These are phyloP conservation scores for Canavalia ensiformis DNA, from an alignment of 306 rosid genomes.

Conservation along the genomic window DNA sequence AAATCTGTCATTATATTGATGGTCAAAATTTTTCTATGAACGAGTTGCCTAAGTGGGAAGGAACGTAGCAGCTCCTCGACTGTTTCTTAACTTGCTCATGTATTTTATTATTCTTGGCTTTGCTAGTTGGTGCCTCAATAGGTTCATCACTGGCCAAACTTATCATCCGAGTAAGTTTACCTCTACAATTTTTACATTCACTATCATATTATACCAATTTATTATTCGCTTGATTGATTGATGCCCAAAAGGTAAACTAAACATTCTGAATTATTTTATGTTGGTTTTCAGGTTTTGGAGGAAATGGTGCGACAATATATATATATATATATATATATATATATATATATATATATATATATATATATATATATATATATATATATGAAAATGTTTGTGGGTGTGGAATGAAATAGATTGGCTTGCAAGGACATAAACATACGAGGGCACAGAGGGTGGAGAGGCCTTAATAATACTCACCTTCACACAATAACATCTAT, in stretches of 20 bases:
- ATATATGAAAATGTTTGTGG: conserved; percentile 68
- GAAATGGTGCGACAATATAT: conserved; percentile 81
- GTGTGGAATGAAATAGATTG: conserved; percentile 76
- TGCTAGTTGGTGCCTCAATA: conserved; percentile 87
- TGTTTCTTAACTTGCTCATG: conserved; percentile 88
- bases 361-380: no score
- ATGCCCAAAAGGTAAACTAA: no score
- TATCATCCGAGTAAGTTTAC: conserved; percentile 76
- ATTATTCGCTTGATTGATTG: no score
- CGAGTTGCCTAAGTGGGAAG: conserved; percentile 84
- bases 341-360: no score
- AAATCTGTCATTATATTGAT: no score
- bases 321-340: no score
- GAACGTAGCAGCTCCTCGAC: conserved; percentile 77
- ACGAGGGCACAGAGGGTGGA: conserved; percentile 96
- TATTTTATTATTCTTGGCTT: conserved; percentile 82
- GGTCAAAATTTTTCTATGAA: no score
- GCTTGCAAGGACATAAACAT: conserved; percentile 82
- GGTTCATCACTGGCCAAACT: conserved; percentile 86
- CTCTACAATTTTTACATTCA: no score
- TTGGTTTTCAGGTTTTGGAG: conserved; percentile 73
- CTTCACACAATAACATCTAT: conserved; percentile 62
- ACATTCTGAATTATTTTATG: no score
- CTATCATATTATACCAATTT: no score
- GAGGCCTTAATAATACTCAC: conserved; percentile 79